Conservation (phyloP, 176 grass and related monocot genomes). For the Oryza glaberrima region DNA sequence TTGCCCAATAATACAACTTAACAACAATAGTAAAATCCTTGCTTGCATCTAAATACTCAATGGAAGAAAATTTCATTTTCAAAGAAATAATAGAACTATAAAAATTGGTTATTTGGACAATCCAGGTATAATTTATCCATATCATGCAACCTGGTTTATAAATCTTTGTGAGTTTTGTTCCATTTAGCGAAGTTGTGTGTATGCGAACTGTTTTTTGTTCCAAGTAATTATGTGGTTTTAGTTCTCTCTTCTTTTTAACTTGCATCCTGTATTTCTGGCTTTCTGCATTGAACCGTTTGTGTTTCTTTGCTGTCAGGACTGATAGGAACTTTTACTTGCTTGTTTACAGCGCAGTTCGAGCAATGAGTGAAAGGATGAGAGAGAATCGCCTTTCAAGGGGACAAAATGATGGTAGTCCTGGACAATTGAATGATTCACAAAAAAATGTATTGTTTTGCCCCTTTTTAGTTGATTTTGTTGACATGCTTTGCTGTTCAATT, state of each 20-base stretch:
- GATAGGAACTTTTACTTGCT: constrained; percentile 18
- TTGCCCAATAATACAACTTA: constrained; percentile 17
- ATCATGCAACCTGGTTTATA: not conserved
- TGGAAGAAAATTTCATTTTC: not conserved
- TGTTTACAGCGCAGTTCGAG: constrained; percentile 74
- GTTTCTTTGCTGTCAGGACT: not conserved
- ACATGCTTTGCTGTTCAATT: constrained; percentile 7
- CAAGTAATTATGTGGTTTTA: constrained; percentile 6
- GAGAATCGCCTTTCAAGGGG: constrained; percentile 62
- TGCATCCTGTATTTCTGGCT: constrained; percentile 9
- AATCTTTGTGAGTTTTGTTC: not conserved
- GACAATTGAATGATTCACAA: constrained; percentile 52
- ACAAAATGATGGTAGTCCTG: constrained; percentile 62
- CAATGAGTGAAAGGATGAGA: constrained; percentile 90
- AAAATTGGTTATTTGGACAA: constrained; percentile 5
- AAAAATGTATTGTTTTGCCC: constrained; percentile 53
- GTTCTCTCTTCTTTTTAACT: not conserved
- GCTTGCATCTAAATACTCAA: constrained; percentile 5
- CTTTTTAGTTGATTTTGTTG: not conserved
- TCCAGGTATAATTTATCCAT: constrained; percentile 12
- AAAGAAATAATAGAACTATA: not conserved
- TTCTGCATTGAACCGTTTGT: constrained; percentile 1
- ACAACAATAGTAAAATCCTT: constrained; percentile 2
- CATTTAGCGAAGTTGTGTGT: not conserved
- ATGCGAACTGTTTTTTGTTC: not conserved